A percentile compares a stretch with the other conserved stretches of the same genome.
Conservation (phyloP, 108 stramenopile genomes). For the Nannochloropsis gaditana region DNA sequence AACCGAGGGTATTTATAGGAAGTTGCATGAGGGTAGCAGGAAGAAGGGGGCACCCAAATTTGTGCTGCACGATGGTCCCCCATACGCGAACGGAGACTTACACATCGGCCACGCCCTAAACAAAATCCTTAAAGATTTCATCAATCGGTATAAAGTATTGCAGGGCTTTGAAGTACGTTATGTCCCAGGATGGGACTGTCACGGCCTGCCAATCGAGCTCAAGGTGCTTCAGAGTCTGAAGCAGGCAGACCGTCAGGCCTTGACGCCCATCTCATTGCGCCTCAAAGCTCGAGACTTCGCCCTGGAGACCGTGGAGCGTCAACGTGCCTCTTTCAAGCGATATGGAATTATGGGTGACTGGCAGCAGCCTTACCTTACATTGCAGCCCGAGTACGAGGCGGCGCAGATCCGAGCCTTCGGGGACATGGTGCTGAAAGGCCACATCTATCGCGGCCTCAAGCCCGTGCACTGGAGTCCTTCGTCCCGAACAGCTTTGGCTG, state of each 20-base stretch:
- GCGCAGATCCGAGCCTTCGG: constrained; percentile 92
- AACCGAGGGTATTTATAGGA: constrained; percentile 74
- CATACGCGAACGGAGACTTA: constrained; percentile 97
- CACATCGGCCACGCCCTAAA: constrained; percentile 99
- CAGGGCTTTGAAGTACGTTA: constrained; percentile 89
- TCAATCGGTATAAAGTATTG: constrained; percentile 88
- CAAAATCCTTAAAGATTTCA: constrained; percentile 95
- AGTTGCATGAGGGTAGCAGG: constrained; percentile 58
- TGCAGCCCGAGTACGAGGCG: constrained; percentile 92
- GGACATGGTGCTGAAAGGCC: constrained; percentile 87
- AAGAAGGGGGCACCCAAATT: constrained; percentile 57
- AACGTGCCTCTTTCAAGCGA: constrained; percentile 73
- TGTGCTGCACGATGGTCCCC: constrained; percentile 97
- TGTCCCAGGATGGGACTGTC: constrained; percentile 99
- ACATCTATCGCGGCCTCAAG: constrained; percentile 91
- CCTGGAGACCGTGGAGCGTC: constrained; percentile 77
- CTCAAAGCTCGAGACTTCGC: constrained; percentile 83
- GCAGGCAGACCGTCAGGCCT: constrained; percentile 65
- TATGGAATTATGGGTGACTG: constrained; percentile 96
- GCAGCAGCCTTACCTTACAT: constrained; percentile 87
- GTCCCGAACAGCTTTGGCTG: constrained; percentile 87
- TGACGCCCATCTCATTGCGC: constrained; percentile 60
- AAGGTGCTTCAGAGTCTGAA: constrained; percentile 90
- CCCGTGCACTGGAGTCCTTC: constrained; percentile 98
- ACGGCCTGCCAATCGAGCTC: constrained; percentile 97